Base-by-base conservation (phyloP, 768 basidiomycete species). In the Trametes elegans region DNA sequence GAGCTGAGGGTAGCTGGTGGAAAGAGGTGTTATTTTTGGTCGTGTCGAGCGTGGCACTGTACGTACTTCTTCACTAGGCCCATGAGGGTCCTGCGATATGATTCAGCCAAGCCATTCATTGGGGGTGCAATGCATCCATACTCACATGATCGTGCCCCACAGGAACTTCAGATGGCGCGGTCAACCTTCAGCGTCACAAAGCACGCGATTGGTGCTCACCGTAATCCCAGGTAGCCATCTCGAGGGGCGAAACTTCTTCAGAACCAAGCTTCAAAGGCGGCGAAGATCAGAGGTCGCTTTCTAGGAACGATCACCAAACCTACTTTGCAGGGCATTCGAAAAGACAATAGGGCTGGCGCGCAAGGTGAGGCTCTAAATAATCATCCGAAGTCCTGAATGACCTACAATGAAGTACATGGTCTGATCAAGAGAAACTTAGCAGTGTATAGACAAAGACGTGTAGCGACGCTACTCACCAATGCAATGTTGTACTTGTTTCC, bases 361-460 rank as follows among this genome's bases (percentile, higher is more conserved):
- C 8, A 28, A 27, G 16, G 7, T 43, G 26, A 40, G 28, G 11
- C 5, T 14, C 2, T 10, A 3, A 8, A 8, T 18, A 2, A 27
- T n/a, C n/a, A 27, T 2, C 8, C 9, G 23, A 27, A 5, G 24
- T 14, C 23, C 16, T 40, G 14, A 4, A n/a, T 19, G 3, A 67
- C 82, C 47, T 62, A 86, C 85, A 35, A 88, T 78, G 66, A 87
- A 87, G 62, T 77, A 88, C 79, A 83, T 81, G 0, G 84, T 85
- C 84, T 86, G n/a, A n/a, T n/a, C n/a, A 48, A 2, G 7, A 7
- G 18, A 2, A 3, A 29, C 1, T 23, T 6, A 4, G 41, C n/a
- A 47, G 29, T 19, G 27, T 21, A 13, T 3, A 8, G 3, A 8
- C 29, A 13, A 27, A 11, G 16, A 28, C 10, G 19, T 11, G 3